Percentiles rank a stretch among this genome's conserved stretches.
phyloP scores from a whole-genome alignment of 1,139 yeast genomes.

The Hyphopichia fennica region DNA sequence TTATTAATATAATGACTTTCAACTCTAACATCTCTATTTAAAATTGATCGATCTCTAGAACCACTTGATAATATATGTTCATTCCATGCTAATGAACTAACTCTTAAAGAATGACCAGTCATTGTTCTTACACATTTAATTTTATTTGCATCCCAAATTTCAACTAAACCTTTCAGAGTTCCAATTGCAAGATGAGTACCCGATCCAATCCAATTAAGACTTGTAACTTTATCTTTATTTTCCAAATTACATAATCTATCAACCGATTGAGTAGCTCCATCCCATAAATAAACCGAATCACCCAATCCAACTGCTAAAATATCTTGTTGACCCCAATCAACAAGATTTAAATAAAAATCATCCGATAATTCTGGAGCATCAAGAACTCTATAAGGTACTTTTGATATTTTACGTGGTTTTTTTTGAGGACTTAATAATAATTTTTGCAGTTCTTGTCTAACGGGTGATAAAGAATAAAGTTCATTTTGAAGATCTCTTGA shows the following conservation, averaged over 20 bases:
- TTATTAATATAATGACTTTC: slow-evolving; percentile 79
- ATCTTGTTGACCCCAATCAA: slow-evolving; percentile 96
- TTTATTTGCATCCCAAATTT: slow-evolving; percentile 93
- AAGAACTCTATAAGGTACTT: slow-evolving; percentile 87
- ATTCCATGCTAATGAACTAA: slow-evolving; percentile 91
- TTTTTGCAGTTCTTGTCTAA: slow-evolving; percentile 83
- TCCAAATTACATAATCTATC: slow-evolving; percentile 74
- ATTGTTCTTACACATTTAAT: slow-evolving; percentile 82
- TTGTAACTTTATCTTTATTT: slow-evolving; percentile 64
- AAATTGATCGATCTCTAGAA: slow-evolving; percentile 76
- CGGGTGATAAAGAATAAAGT: slow-evolving; percentile 81
- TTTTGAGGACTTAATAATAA: slow-evolving; percentile 79
- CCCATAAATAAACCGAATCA: slow-evolving; percentile 86
- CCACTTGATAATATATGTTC: slow-evolving; percentile 88
- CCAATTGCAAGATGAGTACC: slow-evolving; percentile 95
- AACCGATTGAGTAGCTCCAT: slow-evolving; percentile 83
- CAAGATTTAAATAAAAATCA: slow-evolving; percentile 86
- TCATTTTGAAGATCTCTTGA: slow-evolving; percentile 67
- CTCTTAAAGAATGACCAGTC: slow-evolving; percentile 88
- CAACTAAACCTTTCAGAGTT: slow-evolving; percentile 81
- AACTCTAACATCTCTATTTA: slow-evolving; percentile 88
- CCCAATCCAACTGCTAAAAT: slow-evolving; percentile 89
- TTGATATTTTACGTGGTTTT: slow-evolving; percentile 73
- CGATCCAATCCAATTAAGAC: slow-evolving; percentile 91
- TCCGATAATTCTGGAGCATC: slow-evolving; percentile 97